Conservation (phyloP, 805 yeast genomes). For the Teunomyces atbi region DNA sequence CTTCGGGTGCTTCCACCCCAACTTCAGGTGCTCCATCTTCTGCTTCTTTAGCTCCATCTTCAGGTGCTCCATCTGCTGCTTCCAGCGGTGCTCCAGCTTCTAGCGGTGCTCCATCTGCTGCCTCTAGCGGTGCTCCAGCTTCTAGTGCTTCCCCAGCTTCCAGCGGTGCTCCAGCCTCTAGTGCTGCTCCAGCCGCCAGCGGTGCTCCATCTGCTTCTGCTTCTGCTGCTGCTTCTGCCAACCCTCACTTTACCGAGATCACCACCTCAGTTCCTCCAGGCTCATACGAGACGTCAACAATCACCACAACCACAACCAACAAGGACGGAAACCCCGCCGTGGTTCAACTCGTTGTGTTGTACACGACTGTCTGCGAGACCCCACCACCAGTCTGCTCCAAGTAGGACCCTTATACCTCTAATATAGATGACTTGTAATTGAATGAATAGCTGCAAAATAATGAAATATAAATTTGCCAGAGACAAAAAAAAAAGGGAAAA, state of each 20-base stretch:
- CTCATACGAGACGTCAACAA: constrained; percentile 10
- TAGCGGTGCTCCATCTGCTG: constrained; percentile 1
- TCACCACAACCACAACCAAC: constrained; percentile 6
- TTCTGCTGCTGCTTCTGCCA: constrained; percentile 7
- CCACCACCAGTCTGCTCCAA: constrained; percentile 1
- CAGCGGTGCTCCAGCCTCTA: constrained; percentile 1
- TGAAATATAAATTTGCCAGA: background rate
- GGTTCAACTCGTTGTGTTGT: constrained; percentile 9
- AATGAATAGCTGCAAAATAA: background rate
- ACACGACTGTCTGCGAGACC: constrained; percentile 8
- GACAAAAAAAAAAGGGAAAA: background rate
- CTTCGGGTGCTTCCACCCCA: constrained; percentile 1
- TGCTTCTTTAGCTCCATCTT: background rate
- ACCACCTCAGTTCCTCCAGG: constrained; percentile 8
- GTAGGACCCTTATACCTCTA: background rate
- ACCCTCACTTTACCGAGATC: constrained; percentile 4
- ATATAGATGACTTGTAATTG: constrained; percentile 1
- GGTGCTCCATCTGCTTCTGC: constrained; percentile 3
- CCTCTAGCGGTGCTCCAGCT: constrained; percentile 1
- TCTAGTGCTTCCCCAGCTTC: constrained; percentile 1
- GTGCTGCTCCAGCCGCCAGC: constrained; percentile 2
- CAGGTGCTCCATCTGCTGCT: constrained; percentile 3
- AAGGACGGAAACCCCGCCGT: constrained; percentile 8
- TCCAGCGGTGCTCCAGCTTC: background rate
- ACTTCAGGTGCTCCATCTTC: background rate